Evolutionary conservation across 495 filamentous ascomycete genomes (phyloP).

Genomic region (Neurospora sp.): DNA sequence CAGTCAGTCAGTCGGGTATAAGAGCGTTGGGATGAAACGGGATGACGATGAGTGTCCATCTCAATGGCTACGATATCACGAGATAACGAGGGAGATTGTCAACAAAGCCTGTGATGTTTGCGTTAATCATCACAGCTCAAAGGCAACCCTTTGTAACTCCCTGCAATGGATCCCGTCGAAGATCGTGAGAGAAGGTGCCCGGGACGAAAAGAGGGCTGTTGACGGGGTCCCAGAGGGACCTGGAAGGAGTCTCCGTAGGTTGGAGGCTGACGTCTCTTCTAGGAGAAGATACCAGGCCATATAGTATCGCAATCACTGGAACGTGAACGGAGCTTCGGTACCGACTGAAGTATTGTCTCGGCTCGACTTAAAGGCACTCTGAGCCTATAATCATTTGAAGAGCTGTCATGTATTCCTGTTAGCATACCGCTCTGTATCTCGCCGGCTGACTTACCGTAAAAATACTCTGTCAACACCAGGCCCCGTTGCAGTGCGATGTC

Average conservation of each 20-base stretch:
- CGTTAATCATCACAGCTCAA: not conserved
- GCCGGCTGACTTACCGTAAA: not conserved
- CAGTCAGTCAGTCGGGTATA: not conserved
- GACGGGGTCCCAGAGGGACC: not conserved
- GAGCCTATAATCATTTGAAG: not conserved
- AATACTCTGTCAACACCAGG: not conserved
- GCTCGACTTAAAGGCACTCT: not conserved
- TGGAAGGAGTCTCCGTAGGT: not conserved
- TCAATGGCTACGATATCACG: not conserved
- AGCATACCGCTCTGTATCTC: not conserved
- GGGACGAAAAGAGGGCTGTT: not conserved
- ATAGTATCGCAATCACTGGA: not conserved
- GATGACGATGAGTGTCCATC: not conserved
- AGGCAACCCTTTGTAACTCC: not conserved
- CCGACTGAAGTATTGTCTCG: not conserved
- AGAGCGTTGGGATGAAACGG: not conserved
- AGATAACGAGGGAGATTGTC: not conserved
- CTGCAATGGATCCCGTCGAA: not conserved
- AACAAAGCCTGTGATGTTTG: not conserved
- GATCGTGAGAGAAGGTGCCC: not conserved
- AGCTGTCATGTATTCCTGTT: not conserved
- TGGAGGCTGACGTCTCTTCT: not conserved
- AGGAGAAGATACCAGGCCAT: not conserved
- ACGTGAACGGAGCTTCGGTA: not conserved
- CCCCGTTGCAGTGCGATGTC: not conserved